Percentiles rank a stretch among this genome's conserved stretches.
phyloP scores from a whole-genome alignment of 1,284 basidiomycete species.

The Puccinia triticina region DNA sequence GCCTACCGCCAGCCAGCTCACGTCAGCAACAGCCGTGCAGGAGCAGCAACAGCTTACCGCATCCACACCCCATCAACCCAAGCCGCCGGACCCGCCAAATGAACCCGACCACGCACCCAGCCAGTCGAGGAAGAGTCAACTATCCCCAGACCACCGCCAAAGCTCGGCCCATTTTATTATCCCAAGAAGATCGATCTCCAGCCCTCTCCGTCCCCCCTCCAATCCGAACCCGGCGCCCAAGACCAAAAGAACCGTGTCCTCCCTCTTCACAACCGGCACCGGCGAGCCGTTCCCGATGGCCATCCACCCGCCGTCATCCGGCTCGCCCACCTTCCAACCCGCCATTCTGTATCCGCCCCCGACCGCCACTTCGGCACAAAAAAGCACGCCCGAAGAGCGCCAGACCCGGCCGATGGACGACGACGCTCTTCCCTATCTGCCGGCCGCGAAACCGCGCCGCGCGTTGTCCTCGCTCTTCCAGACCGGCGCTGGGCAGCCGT shows the following conservation, averaged over 20 bases:
- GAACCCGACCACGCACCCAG: not conserved
- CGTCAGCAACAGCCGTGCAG: not conserved
- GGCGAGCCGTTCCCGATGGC: constrained; percentile 21
- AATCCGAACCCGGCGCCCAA: not conserved
- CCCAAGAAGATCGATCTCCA: constrained; percentile 9
- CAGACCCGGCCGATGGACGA: not conserved
- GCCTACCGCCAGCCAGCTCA: not conserved
- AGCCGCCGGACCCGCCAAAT: not conserved
- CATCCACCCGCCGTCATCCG: not conserved
- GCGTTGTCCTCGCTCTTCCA: constrained; percentile 26
- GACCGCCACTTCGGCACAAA: not conserved
- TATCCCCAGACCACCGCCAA: not conserved
- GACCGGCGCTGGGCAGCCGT: constrained; percentile 27
- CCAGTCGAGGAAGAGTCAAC: not conserved
- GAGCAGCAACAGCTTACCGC: not conserved
- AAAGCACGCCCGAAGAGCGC: not conserved
- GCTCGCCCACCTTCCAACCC: constrained; percentile 13
- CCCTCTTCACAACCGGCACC: constrained; percentile 25
- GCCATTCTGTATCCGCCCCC: not conserved
- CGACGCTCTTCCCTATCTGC: not conserved
- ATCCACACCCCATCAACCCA: not conserved
- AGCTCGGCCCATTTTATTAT: not conserved
- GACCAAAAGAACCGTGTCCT: constrained; percentile 26
- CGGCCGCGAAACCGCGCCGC: not conserved
- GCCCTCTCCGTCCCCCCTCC: not conserved